Base-by-base conservation (phyloP, 2,329 filamentous ascomycete species). In the Colletotrichum lindemuthianum region DNA sequence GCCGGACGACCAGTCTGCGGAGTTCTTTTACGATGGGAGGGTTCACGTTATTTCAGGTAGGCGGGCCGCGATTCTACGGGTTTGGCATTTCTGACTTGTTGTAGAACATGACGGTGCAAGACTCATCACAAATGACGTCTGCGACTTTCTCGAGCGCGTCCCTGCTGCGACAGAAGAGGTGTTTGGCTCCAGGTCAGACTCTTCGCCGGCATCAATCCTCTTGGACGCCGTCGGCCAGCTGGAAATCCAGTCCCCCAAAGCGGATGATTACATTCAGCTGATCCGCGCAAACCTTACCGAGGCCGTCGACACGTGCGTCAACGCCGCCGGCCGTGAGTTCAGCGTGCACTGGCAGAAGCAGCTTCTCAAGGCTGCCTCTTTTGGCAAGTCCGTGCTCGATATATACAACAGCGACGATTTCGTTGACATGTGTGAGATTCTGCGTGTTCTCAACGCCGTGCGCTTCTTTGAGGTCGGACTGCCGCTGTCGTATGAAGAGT, bases 341-440 rank as follows among this genome's bases (percentile, higher is more conserved):
- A 92, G 90, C 71, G 83, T 90, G 2, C 89, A 95, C 73, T 97
- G 94, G 92, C 96, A 99, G 74, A 99, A 98, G 75, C 89, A 96
- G 70, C 83, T 99, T 1, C 84, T 99, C n/a, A 96, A 96, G 75
- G 96, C 96, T 6, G 96, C 96, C 0, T 98, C 95, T 0, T 98
- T 97, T 75, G 96, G 96, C 66, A 99, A 99, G 76, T 98, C 96
- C 0, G 96, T 98, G 0, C 85, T 99, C 4, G 96, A 98, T 72
- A 89, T 98, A 11, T 99, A 98, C 79, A 97, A 96, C 77, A 97
- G 94, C 73, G 96, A 99, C 73, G 95, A 99, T 69, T 99, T 98
- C 77, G 96, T 99, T 58, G 95, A 98, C 68, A 98, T 97, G 90
- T 97, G 93, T 70, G 95, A 99, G 76, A 96, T 90, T 1, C 80